Evolutionary conservation across 805 yeast genomes (phyloP).

Genomic region (Sporopachydermia lactativora): DNA sequence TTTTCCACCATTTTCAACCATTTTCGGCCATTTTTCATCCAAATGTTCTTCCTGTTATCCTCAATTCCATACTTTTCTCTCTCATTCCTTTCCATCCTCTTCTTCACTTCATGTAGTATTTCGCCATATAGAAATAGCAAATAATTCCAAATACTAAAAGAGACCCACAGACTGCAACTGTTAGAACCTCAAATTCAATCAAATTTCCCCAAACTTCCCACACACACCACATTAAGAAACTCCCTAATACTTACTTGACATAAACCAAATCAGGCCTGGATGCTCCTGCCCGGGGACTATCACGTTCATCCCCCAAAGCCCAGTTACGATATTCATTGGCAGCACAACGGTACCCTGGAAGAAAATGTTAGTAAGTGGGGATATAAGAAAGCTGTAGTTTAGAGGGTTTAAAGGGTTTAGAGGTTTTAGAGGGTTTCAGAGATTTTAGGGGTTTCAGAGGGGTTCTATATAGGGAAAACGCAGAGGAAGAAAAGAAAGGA

Average conservation of each 20-base stretch:
- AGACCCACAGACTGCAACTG: neutral
- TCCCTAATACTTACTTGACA: slow-evolving; percentile 13
- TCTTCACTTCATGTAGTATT: neutral
- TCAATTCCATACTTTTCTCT: too few species aligned
- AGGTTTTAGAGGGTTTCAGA: too few species aligned
- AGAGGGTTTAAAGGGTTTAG: too few species aligned
- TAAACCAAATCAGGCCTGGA: slow-evolving; percentile 55
- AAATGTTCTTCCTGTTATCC: too few species aligned
- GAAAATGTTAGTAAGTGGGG: neutral
- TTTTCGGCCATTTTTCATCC: too few species aligned
- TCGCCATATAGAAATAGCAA: neutral
- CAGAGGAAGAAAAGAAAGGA: too few species aligned
- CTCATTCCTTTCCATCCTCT: too few species aligned
- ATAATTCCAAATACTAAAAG: neutral
- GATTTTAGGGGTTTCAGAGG: too few species aligned
- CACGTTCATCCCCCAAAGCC: slow-evolving; percentile 98
- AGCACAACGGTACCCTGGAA: slow-evolving; percentile 76
- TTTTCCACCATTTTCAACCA: too few species aligned
- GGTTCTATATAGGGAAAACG: too few species aligned
- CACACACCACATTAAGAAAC: too few species aligned
- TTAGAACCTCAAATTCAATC: too few species aligned
- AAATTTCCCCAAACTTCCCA: neutral
- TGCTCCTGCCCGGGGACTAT: slow-evolving; percentile 83
- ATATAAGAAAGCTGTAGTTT: neutral
- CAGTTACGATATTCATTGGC: slow-evolving; percentile 91